Conservation (phyloP, 257 asterid genomes). For the Jacaranda copaia region DNA sequence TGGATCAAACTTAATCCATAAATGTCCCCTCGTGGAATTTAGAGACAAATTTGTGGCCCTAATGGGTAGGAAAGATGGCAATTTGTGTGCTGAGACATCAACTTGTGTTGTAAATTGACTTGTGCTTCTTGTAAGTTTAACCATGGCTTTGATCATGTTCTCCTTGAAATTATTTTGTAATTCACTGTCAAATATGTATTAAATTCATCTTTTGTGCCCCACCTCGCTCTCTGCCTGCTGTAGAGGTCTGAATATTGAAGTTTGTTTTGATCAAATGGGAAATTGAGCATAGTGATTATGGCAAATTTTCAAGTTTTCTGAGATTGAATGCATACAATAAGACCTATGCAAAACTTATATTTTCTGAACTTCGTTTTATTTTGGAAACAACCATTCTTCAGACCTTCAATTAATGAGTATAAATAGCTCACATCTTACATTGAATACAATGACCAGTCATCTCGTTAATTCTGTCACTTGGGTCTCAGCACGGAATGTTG, state of each 20-base stretch:
- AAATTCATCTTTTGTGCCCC: too few relatives aligned
- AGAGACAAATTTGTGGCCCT: conserved; percentile 67
- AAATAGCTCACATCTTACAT: not conserved
- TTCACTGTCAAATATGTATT: not conserved
- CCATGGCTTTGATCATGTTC: conserved; percentile 4
- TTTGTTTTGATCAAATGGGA: not conserved
- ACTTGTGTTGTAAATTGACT: conserved; percentile 31
- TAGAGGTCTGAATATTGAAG: conserved; percentile 7
- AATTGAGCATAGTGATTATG: not conserved
- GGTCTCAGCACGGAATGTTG: not conserved
- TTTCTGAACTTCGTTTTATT: not conserved
- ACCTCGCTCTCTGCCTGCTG: not conserved
- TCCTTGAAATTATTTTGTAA: not conserved
- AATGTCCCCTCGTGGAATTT: conserved; percentile 70
- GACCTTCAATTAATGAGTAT: not conserved
- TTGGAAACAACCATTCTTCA: not conserved
- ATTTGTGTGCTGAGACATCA: conserved; percentile 40
- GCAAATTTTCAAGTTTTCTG: not conserved
- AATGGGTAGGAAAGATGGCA: conserved; percentile 60
- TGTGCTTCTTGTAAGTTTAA: not conserved
- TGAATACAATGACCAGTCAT: not conserved
- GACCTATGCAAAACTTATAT: not conserved
- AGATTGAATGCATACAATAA: not conserved
- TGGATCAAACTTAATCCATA: conserved; percentile 65
- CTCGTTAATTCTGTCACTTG: not conserved